These are phyloP conservation scores for Fusarium zealandicum DNA, from an alignment of 2,329 filamentous ascomycete species.

Conservation along the genomic window DNA sequence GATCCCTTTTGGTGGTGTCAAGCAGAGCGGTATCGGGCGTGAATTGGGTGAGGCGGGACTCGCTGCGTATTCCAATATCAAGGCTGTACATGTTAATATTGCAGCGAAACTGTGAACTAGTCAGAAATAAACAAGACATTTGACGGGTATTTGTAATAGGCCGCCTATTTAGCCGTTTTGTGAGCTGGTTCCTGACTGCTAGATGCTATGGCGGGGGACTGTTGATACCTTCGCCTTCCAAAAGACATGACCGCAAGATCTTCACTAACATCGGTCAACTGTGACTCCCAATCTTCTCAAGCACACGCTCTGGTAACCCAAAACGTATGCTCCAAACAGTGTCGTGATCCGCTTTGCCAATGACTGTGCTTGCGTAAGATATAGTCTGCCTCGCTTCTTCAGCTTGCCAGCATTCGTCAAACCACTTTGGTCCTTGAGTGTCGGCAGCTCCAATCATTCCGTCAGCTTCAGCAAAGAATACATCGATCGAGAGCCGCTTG, in stretches of 20 bases:
- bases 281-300: neutral
- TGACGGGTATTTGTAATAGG: too few relatives aligned
- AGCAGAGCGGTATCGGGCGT: slow-evolving; percentile 57
- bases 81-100: slow-evolving; percentile 56
- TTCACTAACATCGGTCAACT: too few relatives aligned
- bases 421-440: slow-evolving; percentile 2
- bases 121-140: too few relatives aligned
- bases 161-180: too few relatives aligned
- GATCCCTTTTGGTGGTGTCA: slow-evolving; percentile 56
- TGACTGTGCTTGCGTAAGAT: neutral
- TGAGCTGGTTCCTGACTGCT: too few relatives aligned
- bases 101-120: slow-evolving; percentile 29
- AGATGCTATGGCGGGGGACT: too few relatives aligned
- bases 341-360: slow-evolving; percentile 6
- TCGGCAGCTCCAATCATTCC: slow-evolving; percentile 17
- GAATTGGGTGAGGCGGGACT: slow-evolving; percentile 56
- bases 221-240: too few relatives aligned
- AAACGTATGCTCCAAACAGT: slow-evolving; percentile 12
- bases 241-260: too few relatives aligned
- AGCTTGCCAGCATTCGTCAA: slow-evolving; percentile 12
- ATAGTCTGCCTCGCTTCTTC: neutral
- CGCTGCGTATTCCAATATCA: slow-evolving; percentile 53
- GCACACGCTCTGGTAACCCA: slow-evolving; percentile 3
- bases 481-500: slow-evolving; percentile 3
- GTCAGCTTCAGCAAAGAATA: slow-evolving; percentile 15